Evolutionary conservation across 2,329 filamentous ascomycete species (phyloP).

Genomic region (Trichoderma harzianum): DNA sequence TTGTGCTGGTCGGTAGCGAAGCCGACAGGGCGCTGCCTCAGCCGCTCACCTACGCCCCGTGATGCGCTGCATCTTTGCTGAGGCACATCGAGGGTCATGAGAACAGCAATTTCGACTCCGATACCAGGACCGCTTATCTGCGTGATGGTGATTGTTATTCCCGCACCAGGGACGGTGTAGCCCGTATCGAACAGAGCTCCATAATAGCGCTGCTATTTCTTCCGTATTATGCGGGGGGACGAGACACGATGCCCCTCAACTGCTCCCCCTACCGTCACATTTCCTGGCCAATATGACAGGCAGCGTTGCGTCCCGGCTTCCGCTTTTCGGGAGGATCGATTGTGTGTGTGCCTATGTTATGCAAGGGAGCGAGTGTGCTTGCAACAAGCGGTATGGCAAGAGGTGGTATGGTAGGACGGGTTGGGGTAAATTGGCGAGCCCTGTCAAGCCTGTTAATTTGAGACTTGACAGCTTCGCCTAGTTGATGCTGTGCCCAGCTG

Average conservation of each 20-base stretch:
- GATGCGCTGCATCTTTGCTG: background rate
- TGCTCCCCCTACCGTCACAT: background rate
- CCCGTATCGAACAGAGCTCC: background rate
- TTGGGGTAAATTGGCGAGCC: background rate
- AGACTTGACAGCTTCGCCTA: background rate
- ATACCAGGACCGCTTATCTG: background rate
- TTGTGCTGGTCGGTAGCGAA: background rate
- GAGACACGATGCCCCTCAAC: background rate
- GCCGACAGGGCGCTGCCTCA: slow-evolving; percentile 4
- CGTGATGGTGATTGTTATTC: background rate
- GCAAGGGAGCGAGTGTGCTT: background rate
- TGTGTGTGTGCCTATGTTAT: background rate
- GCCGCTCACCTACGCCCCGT: background rate
- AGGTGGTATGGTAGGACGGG: background rate
- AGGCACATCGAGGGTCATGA: slow-evolving; percentile 9
- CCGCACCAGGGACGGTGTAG: background rate
- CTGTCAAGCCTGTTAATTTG: background rate
- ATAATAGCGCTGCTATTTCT: background rate
- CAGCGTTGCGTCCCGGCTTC: slow-evolving; percentile 9
- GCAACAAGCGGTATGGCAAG: background rate
- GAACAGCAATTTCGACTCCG: background rate
- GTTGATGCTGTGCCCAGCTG: background rate
- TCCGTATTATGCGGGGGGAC: slow-evolving; percentile 1
- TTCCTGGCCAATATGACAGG: background rate
- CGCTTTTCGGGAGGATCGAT: slow-evolving; percentile 10